These are phyloP conservation scores for Salisapilia sapeloensis DNA, from an alignment of 352 stramenopile genomes.

Conservation along the genomic window DNA sequence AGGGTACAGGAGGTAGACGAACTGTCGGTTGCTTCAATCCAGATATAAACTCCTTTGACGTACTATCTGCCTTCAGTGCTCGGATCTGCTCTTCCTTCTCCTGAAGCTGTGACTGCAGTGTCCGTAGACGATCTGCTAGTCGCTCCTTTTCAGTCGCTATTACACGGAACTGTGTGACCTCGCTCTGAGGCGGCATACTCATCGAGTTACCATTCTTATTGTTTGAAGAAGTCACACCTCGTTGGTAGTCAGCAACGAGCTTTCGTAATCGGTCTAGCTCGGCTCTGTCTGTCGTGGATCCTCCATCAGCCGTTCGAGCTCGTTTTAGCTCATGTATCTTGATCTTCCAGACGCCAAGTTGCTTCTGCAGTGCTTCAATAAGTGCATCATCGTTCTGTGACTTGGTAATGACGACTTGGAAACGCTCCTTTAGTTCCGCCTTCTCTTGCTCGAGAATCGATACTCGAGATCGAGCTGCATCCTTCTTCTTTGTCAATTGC, in stretches of 20 bases:
- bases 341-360: constrained; percentile 43
- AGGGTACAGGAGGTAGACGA: no score
- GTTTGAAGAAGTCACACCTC: constrained; percentile 1
- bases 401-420: constrained; percentile 63
- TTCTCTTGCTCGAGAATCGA: constrained; percentile 67
- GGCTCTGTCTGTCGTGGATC: constrained; percentile 3
- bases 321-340: constrained; percentile 36
- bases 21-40: background rate
- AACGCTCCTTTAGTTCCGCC: constrained; percentile 33
- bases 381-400: constrained; percentile 65
- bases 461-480: constrained; percentile 38
- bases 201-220: background rate
- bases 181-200: constrained; percentile 23
- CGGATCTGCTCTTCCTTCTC: constrained; percentile 35
- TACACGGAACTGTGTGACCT: constrained; percentile 29
- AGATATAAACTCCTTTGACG: no score
- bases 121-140: constrained; percentile 24
- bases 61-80: no score
- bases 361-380: constrained; percentile 51
- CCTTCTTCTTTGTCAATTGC: constrained; percentile 39
- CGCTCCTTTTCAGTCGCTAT: constrained; percentile 48
- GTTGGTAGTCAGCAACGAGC: constrained; percentile 16
- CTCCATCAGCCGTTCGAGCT: constrained; percentile 43
- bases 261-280: constrained; percentile 31
- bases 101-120: constrained; percentile 33